phyloP scores from a whole-genome alignment of 768 basidiomycete species.

The Dioszegia hungarica region DNA sequence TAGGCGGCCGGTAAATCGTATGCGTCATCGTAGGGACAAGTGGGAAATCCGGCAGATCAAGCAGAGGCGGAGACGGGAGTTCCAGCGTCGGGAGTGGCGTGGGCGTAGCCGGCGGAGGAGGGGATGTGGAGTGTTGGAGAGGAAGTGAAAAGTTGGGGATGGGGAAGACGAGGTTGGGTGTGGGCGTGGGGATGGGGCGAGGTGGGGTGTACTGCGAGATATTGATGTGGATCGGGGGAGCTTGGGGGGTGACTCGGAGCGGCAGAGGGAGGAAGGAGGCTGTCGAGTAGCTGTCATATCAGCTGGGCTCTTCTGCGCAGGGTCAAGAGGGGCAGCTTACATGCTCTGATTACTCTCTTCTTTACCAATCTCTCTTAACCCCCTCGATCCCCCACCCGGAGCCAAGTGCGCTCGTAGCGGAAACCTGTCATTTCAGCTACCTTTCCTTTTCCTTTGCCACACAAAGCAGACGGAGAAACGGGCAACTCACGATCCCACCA shows the following conservation, averaged over 20 bases:
- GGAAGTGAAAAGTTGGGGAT: neutral
- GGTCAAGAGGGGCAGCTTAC: neutral
- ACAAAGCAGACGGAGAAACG: neutral
- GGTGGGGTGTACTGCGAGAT: neutral
- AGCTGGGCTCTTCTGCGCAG: neutral
- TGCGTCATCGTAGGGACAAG: neutral
- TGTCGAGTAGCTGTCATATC: neutral
- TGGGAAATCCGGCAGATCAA: neutral
- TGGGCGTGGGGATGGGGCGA: neutral
- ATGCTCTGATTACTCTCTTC: conserved; percentile 5
- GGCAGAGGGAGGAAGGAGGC: neutral
- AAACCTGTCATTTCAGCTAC: neutral
- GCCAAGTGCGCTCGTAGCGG: too few relatives aligned
- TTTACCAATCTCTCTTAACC: conserved; percentile 2
- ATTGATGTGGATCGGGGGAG: neutral
- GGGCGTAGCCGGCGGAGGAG: neutral
- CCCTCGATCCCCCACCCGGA: neutral
- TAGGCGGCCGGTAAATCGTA: neutral
- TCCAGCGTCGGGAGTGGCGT: neutral
- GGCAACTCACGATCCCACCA: neutral
- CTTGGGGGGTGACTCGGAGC: neutral
- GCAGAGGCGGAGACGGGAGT: neutral
- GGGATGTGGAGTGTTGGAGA: neutral
- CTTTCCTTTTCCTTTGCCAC: neutral
- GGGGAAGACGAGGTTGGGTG: neutral